These are phyloP conservation scores for Pseudogymnoascus verrucosus DNA, from an alignment of 2,329 filamentous ascomycete genomes.

Conservation along the genomic window DNA sequence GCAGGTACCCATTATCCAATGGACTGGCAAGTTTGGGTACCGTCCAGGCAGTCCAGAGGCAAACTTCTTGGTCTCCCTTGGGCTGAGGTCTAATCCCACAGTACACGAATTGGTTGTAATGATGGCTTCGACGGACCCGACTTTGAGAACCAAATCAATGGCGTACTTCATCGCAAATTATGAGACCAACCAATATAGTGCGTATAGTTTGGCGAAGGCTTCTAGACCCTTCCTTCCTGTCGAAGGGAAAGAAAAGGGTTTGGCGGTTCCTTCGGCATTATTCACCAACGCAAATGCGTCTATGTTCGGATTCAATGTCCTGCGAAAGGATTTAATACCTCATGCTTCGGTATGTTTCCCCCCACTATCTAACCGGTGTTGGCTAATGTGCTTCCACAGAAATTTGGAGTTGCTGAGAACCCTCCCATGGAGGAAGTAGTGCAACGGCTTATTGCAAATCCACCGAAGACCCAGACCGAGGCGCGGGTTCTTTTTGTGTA, in stretches of 20 bases:
- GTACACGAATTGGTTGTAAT: constrained; percentile 69
- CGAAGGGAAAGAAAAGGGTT: constrained; percentile 52
- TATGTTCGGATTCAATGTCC: constrained; percentile 71
- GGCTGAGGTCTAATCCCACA: constrained; percentile 63
- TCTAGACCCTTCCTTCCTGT: constrained; percentile 63
- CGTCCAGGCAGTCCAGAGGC: constrained; percentile 61
- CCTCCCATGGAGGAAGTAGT: constrained; percentile 73
- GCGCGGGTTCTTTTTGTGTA: constrained; percentile 75
- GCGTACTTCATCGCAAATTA: constrained; percentile 77
- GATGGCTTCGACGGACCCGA: constrained; percentile 55
- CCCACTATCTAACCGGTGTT: neutral
- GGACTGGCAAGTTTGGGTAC: constrained; percentile 62
- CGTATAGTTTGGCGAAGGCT: constrained; percentile 49
- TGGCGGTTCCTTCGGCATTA: constrained; percentile 68
- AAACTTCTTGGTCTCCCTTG: constrained; percentile 63
- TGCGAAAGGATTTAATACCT: constrained; percentile 65
- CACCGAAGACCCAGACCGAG: constrained; percentile 57
- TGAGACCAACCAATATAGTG: constrained; percentile 65
- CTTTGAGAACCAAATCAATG: constrained; percentile 61
- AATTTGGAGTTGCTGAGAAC: constrained; percentile 79
- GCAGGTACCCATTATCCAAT: constrained; percentile 69
- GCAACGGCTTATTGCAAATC: constrained; percentile 60
- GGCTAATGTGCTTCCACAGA: constrained; percentile 31
- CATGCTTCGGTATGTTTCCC: constrained; percentile 52
- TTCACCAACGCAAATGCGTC: constrained; percentile 73